Conservation (phyloP, 768 basidiomycete species). For the Leucocoprinus birnbaumii region DNA sequence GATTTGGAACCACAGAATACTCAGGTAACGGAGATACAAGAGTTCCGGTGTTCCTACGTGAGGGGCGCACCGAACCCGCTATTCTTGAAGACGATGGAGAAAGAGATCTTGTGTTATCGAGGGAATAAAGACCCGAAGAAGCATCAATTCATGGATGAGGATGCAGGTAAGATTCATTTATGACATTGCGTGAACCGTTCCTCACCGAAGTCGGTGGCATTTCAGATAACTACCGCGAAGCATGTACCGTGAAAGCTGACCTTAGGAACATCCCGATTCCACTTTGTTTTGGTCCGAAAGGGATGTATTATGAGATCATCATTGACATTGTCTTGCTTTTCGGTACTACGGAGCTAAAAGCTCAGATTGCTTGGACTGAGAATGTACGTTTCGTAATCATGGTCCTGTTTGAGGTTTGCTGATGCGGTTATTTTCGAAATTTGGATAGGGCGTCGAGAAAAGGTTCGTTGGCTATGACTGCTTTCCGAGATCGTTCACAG, state of each 20-base stretch:
- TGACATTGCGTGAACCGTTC: too few species aligned
- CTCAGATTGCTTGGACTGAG: conserved; percentile 50
- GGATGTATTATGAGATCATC: conserved; percentile 27
- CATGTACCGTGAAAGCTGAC: conserved; percentile 27
- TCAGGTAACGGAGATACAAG: conserved; percentile 40
- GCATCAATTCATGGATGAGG: conserved; percentile 1
- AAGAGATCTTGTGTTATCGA: conserved; percentile 1
- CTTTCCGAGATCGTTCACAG: too few species aligned
- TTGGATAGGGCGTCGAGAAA: conserved; percentile 29
- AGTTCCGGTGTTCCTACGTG: conserved; percentile 23
- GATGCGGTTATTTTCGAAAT: background rate
- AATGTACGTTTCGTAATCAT: conserved; percentile 27
- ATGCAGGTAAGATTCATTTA: background rate
- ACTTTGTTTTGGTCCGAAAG: conserved; percentile 14
- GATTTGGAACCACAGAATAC: conserved; percentile 34
- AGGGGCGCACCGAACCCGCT: background rate
- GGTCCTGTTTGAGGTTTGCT: conserved; percentile 3
- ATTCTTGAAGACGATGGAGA: background rate
- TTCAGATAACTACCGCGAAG: conserved; percentile 25
- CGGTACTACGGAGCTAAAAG: conserved; percentile 51
- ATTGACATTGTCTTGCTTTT: conserved; percentile 47
- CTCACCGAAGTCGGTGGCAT: background rate
- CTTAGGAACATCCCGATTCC: conserved; percentile 20
- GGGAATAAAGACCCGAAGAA: background rate
- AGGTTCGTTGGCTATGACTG: conserved; percentile 23